phyloP scores from a whole-genome alignment of 139 green algal genomes.

The Coccomyxa sp. region DNA sequence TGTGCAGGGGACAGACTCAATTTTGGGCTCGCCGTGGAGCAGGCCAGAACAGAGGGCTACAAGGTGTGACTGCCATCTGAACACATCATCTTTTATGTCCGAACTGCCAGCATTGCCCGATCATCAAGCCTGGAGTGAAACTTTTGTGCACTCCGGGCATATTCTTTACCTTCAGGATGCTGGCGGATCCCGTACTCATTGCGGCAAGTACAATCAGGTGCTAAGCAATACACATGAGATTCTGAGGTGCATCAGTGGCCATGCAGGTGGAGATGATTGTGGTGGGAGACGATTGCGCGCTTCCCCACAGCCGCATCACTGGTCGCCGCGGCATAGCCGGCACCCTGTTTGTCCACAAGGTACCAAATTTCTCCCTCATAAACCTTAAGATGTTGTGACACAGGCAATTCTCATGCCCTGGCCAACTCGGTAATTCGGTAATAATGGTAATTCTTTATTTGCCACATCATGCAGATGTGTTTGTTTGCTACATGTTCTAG shows the following conservation, averaged over 20 bases:
- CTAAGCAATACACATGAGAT: background rate
- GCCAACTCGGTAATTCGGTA: too few species aligned
- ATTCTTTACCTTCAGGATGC: too few species aligned
- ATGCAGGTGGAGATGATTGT: slow-evolving; percentile 60
- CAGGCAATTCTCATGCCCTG: too few species aligned
- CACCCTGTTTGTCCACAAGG: slow-evolving; percentile 83
- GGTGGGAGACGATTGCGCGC: slow-evolving; percentile 77
- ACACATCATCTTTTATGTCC: too few species aligned
- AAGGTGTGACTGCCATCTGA: background rate
- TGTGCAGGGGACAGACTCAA: slow-evolving; percentile 78
- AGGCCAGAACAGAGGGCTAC: slow-evolving; percentile 65
- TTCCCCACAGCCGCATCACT: slow-evolving; percentile 47
- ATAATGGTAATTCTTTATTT: too few species aligned
- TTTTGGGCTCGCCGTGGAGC: slow-evolving; percentile 87
- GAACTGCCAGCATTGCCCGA: too few species aligned
- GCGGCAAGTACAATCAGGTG: background rate
- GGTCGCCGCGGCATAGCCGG: slow-evolving; percentile 81
- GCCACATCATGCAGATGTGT: too few species aligned
- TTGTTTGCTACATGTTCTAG: too few species aligned
- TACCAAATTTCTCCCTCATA: slow-evolving; percentile 13
- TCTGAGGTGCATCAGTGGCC: background rate
- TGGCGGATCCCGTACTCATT: background rate
- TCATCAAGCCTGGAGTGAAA: too few species aligned
- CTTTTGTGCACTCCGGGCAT: too few species aligned
- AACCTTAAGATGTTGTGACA: background rate